Conservation (phyloP, 805 yeast genomes). For the Cyberlindnera sargentensis region DNA sequence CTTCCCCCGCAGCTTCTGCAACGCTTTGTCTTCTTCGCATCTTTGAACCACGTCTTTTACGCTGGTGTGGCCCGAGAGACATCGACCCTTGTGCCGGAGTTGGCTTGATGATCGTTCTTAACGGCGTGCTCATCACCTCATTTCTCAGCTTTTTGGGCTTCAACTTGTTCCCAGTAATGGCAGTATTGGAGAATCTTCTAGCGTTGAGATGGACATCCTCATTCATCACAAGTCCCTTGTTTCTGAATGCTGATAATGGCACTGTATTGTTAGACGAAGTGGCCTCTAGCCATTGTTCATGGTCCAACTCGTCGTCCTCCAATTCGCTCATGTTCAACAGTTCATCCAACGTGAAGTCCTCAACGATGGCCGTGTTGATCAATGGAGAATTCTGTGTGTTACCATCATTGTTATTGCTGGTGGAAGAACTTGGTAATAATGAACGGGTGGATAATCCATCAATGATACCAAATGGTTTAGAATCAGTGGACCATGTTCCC, state of each 20-base stretch:
- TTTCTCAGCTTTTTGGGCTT: slow-evolving; percentile 4
- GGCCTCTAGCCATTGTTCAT: slow-evolving; percentile 28
- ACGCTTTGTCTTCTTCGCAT: slow-evolving; percentile 57
- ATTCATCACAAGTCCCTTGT: slow-evolving; percentile 47
- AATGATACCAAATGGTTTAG: slow-evolving; percentile 86
- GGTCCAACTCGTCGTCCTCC: slow-evolving; percentile 63
- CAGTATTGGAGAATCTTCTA: slow-evolving; percentile 18
- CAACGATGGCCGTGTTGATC: slow-evolving; percentile 23
- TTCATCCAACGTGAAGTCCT: slow-evolving; percentile 63
- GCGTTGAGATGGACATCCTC: slow-evolving; percentile 24
- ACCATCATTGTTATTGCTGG: slow-evolving; percentile 5
- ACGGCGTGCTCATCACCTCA: slow-evolving; percentile 14
- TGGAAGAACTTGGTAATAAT: slow-evolving; percentile 37
- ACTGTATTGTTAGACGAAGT: slow-evolving; percentile 44
- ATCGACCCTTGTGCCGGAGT: background rate
- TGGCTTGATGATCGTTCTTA: slow-evolving; percentile 9
- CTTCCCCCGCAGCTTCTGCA: slow-evolving; percentile 72
- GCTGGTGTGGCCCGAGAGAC: background rate
- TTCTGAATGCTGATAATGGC: slow-evolving; percentile 88
- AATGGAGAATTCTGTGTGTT: background rate
- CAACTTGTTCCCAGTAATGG: slow-evolving; percentile 1
- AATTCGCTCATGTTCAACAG: slow-evolving; percentile 81
- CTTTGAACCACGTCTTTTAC: slow-evolving; percentile 22
- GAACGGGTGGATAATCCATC: slow-evolving; percentile 92
- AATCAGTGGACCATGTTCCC: slow-evolving; percentile 85